phyloP scores from a whole-genome alignment of 148 eudicot genomes.

The Fallopia convolvulus region DNA sequence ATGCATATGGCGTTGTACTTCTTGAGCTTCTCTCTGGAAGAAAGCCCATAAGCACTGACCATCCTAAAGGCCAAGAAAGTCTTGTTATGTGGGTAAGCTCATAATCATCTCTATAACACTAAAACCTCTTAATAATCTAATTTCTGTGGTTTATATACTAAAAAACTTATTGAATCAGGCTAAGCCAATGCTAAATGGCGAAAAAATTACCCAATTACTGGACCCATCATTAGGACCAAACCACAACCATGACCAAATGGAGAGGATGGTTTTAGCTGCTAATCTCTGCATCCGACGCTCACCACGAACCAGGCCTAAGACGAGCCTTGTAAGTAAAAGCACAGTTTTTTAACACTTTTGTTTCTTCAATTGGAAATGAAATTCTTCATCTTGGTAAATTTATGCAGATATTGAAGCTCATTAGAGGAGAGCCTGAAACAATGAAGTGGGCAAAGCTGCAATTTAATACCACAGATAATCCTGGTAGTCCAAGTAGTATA shows the following conservation, averaged over 20 bases:
- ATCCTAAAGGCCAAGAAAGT: slow-evolving; percentile 81
- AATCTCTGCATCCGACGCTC: slow-evolving; percentile 71
- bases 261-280: slow-evolving; percentile 86
- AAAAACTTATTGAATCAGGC: slow-evolving; percentile 38
- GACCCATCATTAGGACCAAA: slow-evolving; percentile 54
- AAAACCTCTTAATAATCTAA: background rate
- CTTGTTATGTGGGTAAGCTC: slow-evolving; percentile 89
- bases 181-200: slow-evolving; percentile 54
- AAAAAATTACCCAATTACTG: slow-evolving; percentile 46
- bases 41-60: slow-evolving; percentile 66
- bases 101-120: background rate
- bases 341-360: background rate
- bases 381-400: background rate
- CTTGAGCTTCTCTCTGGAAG: slow-evolving; percentile 98
- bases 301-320: slow-evolving; percentile 77
- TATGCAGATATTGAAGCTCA: slow-evolving; percentile 68
- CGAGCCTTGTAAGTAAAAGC: slow-evolving; percentile 42
- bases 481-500: slow-evolving; percentile 40
- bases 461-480: slow-evolving; percentile 35
- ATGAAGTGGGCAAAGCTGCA: slow-evolving; percentile 68
- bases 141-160: background rate
- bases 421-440: slow-evolving; percentile 60
- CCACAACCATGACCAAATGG: slow-evolving; percentile 55
- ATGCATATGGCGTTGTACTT: slow-evolving; percentile 95
- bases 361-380: background rate